phyloP scores from a whole-genome alignment of 352 stramenopile species.

The Thalassiosira mediterranea region DNA sequence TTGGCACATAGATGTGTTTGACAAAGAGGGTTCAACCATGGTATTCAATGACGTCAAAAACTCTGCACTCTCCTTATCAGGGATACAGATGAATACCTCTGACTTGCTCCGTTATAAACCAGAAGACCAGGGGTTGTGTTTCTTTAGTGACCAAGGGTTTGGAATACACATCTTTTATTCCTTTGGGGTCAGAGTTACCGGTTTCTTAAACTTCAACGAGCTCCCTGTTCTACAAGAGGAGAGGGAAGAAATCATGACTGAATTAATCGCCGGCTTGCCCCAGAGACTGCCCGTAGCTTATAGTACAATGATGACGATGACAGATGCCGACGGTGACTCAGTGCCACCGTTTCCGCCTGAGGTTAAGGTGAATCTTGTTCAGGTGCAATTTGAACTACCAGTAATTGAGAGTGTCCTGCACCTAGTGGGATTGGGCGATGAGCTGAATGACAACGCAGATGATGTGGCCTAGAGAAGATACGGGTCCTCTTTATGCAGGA shows the following conservation, averaged over 20 bases:
- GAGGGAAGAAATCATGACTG: neutral
- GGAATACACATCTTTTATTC: neutral
- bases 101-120: too few species aligned
- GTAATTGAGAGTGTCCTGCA: neutral
- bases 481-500: too few species aligned
- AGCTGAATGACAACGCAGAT: neutral
- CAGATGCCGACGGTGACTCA: neutral
- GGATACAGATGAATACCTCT: slow-evolving; percentile 3
- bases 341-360: neutral
- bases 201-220: neutral
- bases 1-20: neutral
- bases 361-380: neutral
- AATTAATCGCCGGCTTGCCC: neutral
- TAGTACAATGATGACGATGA: neutral
- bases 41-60: neutral
- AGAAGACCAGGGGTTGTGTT: too few species aligned
- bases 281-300: too few species aligned
- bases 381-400: neutral
- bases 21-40: slow-evolving; percentile 1
- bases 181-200: neutral
- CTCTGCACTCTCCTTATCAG: neutral
- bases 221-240: neutral
- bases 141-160: too few species aligned
- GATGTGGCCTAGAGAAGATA: too few species aligned
- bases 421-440: neutral